phyloP scores from a whole-genome alignment of 257 asterid genomes.

The Nemophila menziesii region DNA sequence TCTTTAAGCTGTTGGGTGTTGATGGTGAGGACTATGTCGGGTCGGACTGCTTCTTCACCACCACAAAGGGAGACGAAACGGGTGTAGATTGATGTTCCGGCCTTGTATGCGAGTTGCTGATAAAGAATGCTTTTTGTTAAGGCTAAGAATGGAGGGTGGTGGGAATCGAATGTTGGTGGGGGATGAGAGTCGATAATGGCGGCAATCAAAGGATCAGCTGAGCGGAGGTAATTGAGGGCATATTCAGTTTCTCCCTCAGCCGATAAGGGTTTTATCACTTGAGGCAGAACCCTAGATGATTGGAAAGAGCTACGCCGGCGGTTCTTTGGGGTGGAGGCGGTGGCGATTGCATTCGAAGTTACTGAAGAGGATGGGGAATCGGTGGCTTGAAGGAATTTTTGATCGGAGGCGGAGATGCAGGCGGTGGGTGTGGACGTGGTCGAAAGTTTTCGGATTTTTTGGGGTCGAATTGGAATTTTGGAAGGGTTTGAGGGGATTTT shows the following conservation, averaged over 20 bases:
- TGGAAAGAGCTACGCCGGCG: slow-evolving; percentile 51
- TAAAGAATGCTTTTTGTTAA: slow-evolving; percentile 69
- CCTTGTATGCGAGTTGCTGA: slow-evolving; percentile 83
- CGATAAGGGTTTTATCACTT: slow-evolving; percentile 53
- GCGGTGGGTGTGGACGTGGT: slow-evolving; percentile 16
- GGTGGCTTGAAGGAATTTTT: slow-evolving; percentile 7
- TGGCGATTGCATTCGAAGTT: slow-evolving; percentile 14
- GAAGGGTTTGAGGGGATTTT: slow-evolving; percentile 51
- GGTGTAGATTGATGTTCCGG: slow-evolving; percentile 67
- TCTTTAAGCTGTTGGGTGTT: slow-evolving; percentile 80
- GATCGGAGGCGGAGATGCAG: slow-evolving; percentile 10
- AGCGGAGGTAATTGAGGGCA: slow-evolving; percentile 55
- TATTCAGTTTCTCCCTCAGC: slow-evolving; percentile 51
- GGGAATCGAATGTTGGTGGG: slow-evolving; percentile 51
- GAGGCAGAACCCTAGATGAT: slow-evolving; percentile 43
- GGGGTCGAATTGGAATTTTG: slow-evolving; percentile 94
- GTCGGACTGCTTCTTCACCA: slow-evolving; percentile 48
- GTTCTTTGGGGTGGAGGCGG: slow-evolving; percentile 24
- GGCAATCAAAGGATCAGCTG: slow-evolving; percentile 51
- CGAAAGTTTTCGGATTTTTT: slow-evolving; percentile 73
- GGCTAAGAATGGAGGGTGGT: slow-evolving; percentile 57
- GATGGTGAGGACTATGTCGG: slow-evolving; percentile 58
- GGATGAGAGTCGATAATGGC: slow-evolving; percentile 46
- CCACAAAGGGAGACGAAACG: slow-evolving; percentile 79
- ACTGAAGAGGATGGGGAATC: slow-evolving; percentile 21